Evolutionary conservation across 116 monocot species (phyloP), one percentile per base, ranked within the genome.

Genomic region (Iris pallida): DNA sequence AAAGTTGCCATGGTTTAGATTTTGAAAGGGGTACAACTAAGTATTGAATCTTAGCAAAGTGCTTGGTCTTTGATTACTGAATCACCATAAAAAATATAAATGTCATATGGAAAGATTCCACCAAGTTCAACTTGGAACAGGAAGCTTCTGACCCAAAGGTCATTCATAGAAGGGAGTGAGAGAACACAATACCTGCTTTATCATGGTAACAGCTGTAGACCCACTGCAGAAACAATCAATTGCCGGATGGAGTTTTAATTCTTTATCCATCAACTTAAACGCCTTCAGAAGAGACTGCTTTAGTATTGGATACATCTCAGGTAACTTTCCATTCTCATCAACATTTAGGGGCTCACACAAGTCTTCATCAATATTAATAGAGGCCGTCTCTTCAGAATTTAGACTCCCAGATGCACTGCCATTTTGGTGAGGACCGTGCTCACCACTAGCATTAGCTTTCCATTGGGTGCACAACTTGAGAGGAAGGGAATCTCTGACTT

Each of bases 191-290:
- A 92, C 94, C 88, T 95, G 77, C 63, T 95, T 95, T 63, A 95
- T 58, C 40, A 88, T 42, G 51, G 90, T 83, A 53, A 95, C 83
- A 18, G 95, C 88, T 55, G 90, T 95, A 58, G 77, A 74, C 3
- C 95, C 95, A 73, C 90, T 95, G 74, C 87, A 88, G 63, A 86
- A 88, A 80, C 90, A 90, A 78, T 90, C 88, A 66, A 88, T 75
- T 57, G 62, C 72, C 7, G 83, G 71, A 48, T 86, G 79, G 53
- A 85, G 6, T 73, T 86, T 90, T 15, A 90, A 74, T 54, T 94
- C 94, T 82, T 85, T 84, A 74, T 94, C 94, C 85, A 90, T 90
- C 56, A 75, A 66, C 62, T 82, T 90, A 67, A 81, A 95, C 63
- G 90, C 74, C 65, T 88, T 88, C 19, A 88, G 64, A 17, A 95